Evolutionary conservation across 2,329 filamentous ascomycete genomes (phyloP).

Genomic region (Penicillium decumbens): DNA sequence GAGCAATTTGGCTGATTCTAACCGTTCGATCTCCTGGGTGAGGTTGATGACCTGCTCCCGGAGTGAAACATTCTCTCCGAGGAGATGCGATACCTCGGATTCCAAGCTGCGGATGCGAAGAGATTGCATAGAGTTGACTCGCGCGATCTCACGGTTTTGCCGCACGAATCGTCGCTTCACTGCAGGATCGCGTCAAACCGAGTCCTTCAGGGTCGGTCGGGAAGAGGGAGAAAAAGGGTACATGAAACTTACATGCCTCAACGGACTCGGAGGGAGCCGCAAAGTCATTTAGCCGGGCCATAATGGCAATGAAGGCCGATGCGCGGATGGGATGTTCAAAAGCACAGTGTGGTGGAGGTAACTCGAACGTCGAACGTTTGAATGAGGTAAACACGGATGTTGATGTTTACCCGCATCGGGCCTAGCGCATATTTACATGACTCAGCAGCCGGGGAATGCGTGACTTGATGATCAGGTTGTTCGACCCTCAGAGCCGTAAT

Average conservation of each 20-base stretch:
- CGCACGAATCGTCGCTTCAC: constrained; percentile 62
- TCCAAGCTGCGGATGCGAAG: constrained; percentile 61
- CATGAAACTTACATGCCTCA: constrained; percentile 42
- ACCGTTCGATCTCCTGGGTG: constrained; percentile 51
- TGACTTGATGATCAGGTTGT: not conserved
- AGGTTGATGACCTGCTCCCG: constrained; percentile 56
- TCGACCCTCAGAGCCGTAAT: not conserved
- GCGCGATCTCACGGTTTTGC: constrained; percentile 63
- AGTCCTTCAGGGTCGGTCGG: not conserved
- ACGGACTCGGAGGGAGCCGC: constrained; percentile 44
- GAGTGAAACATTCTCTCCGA: constrained; percentile 57
- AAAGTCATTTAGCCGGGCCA: constrained; percentile 50
- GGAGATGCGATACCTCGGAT: constrained; percentile 56
- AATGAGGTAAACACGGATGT: constrained; percentile 28
- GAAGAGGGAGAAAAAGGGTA: not conserved
- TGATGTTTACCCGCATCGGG: constrained; percentile 37
- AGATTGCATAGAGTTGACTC: constrained; percentile 60
- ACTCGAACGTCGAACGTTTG: not conserved
- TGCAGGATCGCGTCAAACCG: constrained; percentile 27
- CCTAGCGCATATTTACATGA: constrained; percentile 24
- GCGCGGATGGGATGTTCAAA: not conserved
- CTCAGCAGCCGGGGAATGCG: constrained; percentile 4
- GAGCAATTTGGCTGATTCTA: constrained; percentile 43
- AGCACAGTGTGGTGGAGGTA: not conserved
- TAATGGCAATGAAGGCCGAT: constrained; percentile 20